phyloP scores from a whole-genome alignment of 768 basidiomycete species.

The Russula vinacea region DNA sequence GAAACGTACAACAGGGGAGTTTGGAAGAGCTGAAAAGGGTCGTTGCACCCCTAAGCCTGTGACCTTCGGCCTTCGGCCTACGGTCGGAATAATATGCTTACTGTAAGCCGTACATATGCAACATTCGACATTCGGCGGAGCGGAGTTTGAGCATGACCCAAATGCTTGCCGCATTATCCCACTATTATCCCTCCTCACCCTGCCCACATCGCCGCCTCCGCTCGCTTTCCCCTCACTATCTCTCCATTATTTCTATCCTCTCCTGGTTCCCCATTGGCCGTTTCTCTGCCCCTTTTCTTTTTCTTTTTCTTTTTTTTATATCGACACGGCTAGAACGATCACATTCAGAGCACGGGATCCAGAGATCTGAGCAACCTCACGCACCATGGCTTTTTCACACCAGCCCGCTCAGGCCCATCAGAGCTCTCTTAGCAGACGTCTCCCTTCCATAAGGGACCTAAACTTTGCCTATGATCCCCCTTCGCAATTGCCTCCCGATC shows the following conservation, averaged over 20 bases:
- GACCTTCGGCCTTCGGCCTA: no score
- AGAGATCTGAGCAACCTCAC: slow-evolving; percentile 25
- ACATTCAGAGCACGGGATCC: slow-evolving; percentile 1
- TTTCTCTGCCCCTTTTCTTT: background rate
- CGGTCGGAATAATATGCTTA: no score
- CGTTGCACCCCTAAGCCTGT: no score
- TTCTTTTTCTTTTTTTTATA: background rate
- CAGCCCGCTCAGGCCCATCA: slow-evolving; percentile 42
- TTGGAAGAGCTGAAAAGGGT: no score
- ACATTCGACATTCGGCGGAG: no score
- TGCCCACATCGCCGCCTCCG: slow-evolving; percentile 39
- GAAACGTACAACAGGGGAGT: no score
- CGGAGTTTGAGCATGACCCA: no score
- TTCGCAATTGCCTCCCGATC: slow-evolving; percentile 35
- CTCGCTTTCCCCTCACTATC: slow-evolving; percentile 2
- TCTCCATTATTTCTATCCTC: background rate
- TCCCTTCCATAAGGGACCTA: slow-evolving; percentile 72
- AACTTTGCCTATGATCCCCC: slow-evolving; percentile 52
- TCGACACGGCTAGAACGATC: background rate
- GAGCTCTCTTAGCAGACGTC: slow-evolving; percentile 46
- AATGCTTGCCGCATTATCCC: no score
- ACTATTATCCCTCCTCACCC: slow-evolving; percentile 10
- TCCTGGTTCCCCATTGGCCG: background rate
- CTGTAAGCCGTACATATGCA: no score
- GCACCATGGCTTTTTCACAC: slow-evolving; percentile 50